These are phyloP conservation scores for Roridomyces roridus DNA, from an alignment of 768 basidiomycete species.

Conservation along the genomic window DNA sequence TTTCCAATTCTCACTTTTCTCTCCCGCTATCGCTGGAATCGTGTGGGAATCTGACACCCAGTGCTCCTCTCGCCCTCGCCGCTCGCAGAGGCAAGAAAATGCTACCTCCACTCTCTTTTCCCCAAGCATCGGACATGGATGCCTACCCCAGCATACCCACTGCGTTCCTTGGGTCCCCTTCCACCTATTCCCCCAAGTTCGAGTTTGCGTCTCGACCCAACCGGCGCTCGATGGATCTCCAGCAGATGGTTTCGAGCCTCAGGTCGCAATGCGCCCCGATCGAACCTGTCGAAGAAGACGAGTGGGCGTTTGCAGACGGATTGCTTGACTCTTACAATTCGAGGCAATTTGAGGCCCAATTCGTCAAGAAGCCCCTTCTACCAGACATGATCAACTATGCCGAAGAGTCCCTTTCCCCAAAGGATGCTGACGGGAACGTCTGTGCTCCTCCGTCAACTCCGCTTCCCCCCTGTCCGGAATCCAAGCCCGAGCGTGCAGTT, in stretches of 20 bases:
- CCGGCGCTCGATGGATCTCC: constrained; percentile 38
- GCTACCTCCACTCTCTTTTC: constrained; percentile 37
- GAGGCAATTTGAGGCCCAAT: constrained; percentile 15
- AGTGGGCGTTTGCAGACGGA: constrained; percentile 45
- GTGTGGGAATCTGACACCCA: constrained; percentile 29
- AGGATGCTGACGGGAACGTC: constrained; percentile 11
- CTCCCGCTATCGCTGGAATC: constrained; percentile 44
- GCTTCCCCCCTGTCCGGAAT: constrained; percentile 25
- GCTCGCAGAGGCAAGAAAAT: constrained; percentile 43
- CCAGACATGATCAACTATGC: constrained; percentile 20
- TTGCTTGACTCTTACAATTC: constrained; percentile 27
- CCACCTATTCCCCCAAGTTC: constrained; percentile 41
- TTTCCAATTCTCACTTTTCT: constrained; percentile 49
- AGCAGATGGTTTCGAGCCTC: constrained; percentile 54
- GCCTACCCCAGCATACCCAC: constrained; percentile 50
- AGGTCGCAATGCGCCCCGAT: constrained; percentile 43
- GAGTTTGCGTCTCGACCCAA: constrained; percentile 30
- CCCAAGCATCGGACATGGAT: constrained; percentile 24
- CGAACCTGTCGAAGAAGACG: constrained; percentile 30
- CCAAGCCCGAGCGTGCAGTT: constrained; percentile 27
- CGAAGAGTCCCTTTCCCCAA: constrained; percentile 20
- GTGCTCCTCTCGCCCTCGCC: constrained; percentile 36
- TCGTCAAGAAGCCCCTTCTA: constrained; percentile 25
- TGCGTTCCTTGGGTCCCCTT: constrained; percentile 50
- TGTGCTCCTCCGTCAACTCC: constrained; percentile 30